Evolutionary conservation across 805 yeast genomes (phyloP), one percentile per base, ranked within the genome.

Genomic region (Phaffomyces opuntiae): DNA sequence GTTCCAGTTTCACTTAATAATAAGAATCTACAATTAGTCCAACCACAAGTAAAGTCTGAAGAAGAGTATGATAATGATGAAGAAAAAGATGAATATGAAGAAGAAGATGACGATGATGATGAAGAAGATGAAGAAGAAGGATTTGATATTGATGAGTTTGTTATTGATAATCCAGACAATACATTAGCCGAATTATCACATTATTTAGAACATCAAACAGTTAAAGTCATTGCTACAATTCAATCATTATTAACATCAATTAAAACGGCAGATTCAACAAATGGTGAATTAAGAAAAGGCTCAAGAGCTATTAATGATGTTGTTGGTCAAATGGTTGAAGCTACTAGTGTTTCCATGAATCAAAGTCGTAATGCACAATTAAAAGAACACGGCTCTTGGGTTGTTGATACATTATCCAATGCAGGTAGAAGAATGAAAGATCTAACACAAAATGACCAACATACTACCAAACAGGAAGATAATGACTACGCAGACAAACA

Each of bases 121-220:
- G 16, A 32, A 14, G 38, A 40, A n/a, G 43, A 40, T 5, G 25
- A 24, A 12, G 60, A 56, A 9, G 74, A 56, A 9, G 74, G 78
- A 3, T 85, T 83, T 65, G 83, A 83, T 63, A 72, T 86, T 43
- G 85, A 83, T 46, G 76, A 81, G 32, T 87, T 86, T 64, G 88
- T 87, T 64, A 81, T 86, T 44, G 83, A 82, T 47, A 86, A 87
- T 56, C 95, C 95, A 1, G 97, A 90, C 58, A 87, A 87, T 61
- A 85, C 96, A 1, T 73, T 90, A 51, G 80, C 87, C 8, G 95
- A 88, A 57, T 78, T 91, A 48, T 76, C 90, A 56, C 72, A 81
- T 27, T 91, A 89, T 61, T 72, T 91, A 56, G 98, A 91, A 62
- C 96, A 88, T 64, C 96, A 90, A 66, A 90, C 97, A 0, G 90